Evolutionary conservation across 305 asterid species (phyloP).

Genomic region (Fraxinus nigra): DNA sequence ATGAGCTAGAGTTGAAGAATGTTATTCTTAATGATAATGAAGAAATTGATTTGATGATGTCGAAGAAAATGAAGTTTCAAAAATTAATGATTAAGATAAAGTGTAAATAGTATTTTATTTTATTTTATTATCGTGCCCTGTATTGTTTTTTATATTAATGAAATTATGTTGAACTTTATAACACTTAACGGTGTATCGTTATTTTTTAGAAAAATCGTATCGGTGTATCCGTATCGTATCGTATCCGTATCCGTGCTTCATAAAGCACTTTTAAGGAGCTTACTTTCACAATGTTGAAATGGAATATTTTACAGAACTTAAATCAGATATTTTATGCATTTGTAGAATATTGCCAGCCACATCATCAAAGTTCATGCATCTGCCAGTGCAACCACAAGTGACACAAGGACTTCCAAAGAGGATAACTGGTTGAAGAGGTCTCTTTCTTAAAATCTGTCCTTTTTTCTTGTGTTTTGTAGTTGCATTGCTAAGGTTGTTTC

Average conservation of each 20-base stretch:
- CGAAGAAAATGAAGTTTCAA: not conserved
- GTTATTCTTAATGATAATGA: not conserved
- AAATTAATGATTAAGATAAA: too few relatives aligned
- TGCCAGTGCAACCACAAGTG: slow-evolving; percentile 65
- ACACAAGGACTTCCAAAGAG: slow-evolving; percentile 60
- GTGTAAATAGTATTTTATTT: too few relatives aligned
- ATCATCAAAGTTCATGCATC: slow-evolving; percentile 86
- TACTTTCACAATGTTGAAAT: slow-evolving; percentile 8
- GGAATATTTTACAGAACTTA: slow-evolving; percentile 18
- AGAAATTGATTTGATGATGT: not conserved
- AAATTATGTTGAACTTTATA: not conserved
- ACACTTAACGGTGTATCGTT: not conserved
- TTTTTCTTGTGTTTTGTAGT: not conserved
- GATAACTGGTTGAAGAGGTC: slow-evolving; percentile 97
- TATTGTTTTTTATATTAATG: not conserved
- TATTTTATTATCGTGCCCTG: not conserved
- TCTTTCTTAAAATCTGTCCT: slow-evolving; percentile 4
- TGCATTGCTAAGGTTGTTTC: not conserved
- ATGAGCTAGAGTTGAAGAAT: not conserved
- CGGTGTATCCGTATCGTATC: not conserved
- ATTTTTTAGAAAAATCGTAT: not conserved
- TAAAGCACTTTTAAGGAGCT: slow-evolving; percentile 1
- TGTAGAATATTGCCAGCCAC: slow-evolving; percentile 90
- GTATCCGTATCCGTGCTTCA: not conserved
- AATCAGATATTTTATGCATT: slow-evolving; percentile 16